A percentile compares a stretch with the other conserved stretches of the same genome.
phyloP scores from a whole-genome alignment of 495 filamentous ascomycete genomes.

The Aspergillus asperescens region DNA sequence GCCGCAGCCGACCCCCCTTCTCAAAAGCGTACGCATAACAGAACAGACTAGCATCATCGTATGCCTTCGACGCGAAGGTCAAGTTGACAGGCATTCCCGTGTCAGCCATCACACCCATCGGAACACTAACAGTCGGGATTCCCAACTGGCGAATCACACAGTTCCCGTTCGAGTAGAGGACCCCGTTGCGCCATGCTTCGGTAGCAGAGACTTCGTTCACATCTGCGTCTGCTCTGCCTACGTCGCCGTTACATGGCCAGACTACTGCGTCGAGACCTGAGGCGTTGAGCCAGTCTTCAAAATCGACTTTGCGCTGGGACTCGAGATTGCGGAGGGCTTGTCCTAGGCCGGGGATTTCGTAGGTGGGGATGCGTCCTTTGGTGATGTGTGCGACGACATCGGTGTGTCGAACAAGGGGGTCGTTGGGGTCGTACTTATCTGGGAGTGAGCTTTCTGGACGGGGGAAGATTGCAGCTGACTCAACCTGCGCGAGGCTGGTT shows the following conservation, averaged over 20 bases:
- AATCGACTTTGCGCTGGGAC: slow-evolving; percentile 26
- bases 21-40: too few species aligned
- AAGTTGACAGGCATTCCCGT: slow-evolving; percentile 33
- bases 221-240: slow-evolving; percentile 30
- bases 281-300: slow-evolving; percentile 34
- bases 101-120: slow-evolving; percentile 36
- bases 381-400: too few species aligned
- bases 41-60: too few species aligned
- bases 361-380: too few species aligned
- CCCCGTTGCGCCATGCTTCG: slow-evolving; percentile 33
- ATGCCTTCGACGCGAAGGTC: slow-evolving; percentile 34
- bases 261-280: slow-evolving; percentile 31
- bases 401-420: too few species aligned
- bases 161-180: slow-evolving; percentile 36
- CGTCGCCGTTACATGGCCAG: slow-evolving; percentile 31
- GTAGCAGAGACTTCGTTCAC: slow-evolving; percentile 20
- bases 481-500: slow-evolving; percentile 25
- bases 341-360: slow-evolving; percentile 22
- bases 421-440: too few species aligned
- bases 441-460: slow-evolving; percentile 28
- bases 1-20: too few species aligned
- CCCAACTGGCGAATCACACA: slow-evolving; percentile 33
- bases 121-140: slow-evolving; percentile 33
- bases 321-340: slow-evolving; percentile 29
- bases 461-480: slow-evolving; percentile 31